Evolutionary conservation across 129 eudicot genomes (phyloP).

Genomic region (Calendula officinalis): DNA sequence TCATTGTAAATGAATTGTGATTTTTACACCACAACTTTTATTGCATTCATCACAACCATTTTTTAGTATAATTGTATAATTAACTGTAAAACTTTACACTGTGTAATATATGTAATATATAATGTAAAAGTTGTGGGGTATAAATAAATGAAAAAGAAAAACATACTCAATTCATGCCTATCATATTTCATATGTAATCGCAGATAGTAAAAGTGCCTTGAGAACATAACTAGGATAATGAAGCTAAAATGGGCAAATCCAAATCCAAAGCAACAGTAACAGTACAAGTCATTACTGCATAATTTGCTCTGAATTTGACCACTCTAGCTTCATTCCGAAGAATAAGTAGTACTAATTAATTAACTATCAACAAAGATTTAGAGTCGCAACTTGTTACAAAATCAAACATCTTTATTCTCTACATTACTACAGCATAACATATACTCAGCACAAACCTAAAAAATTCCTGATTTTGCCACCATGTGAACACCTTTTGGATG

Average conservation of each 20-base stretch:
- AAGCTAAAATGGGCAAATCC: conserved; percentile 13
- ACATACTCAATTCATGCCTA: too few species aligned
- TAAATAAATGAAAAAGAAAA: too few species aligned
- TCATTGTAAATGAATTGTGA: too few species aligned
- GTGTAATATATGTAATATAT: too few species aligned
- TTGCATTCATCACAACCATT: too few species aligned
- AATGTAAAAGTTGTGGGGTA: too few species aligned
- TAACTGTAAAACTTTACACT: too few species aligned
- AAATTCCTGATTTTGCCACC: conserved; percentile 28
- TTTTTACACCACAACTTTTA: too few species aligned
- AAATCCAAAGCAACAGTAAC: conserved; percentile 18
- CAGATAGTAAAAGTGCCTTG: not conserved
- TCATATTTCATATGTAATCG: too few species aligned
- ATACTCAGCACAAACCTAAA: conserved; percentile 30
- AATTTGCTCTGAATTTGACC: conserved; percentile 25
- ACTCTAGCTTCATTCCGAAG: conserved; percentile 13
- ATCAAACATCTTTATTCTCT: conserved; percentile 23
- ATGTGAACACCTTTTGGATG: conserved; percentile 21
- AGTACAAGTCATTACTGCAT: not conserved
- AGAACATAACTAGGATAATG: not conserved
- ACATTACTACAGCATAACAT: not conserved
- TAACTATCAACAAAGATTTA: conserved; percentile 9
- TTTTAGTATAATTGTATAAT: too few species aligned
- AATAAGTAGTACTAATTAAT: not conserved
- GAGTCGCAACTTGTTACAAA: conserved; percentile 2